Percentiles rank a stretch among this genome's conserved stretches.
phyloP scores from a whole-genome alignment of 345 rosid genomes.

The Populus nigra region DNA sequence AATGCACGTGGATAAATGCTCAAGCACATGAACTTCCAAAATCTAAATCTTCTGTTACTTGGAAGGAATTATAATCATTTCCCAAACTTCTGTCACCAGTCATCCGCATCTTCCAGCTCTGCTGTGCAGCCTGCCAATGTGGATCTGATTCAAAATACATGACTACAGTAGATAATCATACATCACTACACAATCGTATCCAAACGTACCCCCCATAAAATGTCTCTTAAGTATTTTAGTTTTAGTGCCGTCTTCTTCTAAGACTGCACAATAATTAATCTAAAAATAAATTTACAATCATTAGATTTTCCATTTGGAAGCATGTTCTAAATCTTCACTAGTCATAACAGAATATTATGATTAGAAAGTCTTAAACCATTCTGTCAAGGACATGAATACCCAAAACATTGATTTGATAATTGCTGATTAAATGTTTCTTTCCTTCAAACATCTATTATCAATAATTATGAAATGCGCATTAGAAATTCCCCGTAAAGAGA shows the following conservation, averaged over 20 bases:
- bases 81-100: not conserved
- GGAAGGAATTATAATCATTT: slow-evolving; percentile 16
- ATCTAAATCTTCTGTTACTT: slow-evolving; percentile 2
- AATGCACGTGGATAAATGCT: slow-evolving; percentile 7
- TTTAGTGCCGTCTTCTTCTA: not conserved
- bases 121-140: slow-evolving; percentile 33
- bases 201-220: not conserved
- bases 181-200: not conserved
- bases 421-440: not conserved
- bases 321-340: not conserved
- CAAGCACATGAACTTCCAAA: slow-evolving; percentile 16
- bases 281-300: not conserved
- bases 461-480: not conserved
- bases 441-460: not conserved
- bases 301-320: not conserved
- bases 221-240: not conserved
- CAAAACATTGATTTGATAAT: not conserved
- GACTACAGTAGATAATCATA: not conserved
- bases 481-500: not conserved
- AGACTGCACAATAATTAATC: not conserved
- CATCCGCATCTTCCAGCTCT: slow-evolving; percentile 19
- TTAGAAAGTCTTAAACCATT: not conserved
- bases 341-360: not conserved
- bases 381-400: not conserved
- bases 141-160: not conserved